Percentiles rank a stretch among this genome's conserved stretches.
phyloP scores from a whole-genome alignment of 371 early-diverging fungal genomes.

The Nematocida parisii region DNA sequence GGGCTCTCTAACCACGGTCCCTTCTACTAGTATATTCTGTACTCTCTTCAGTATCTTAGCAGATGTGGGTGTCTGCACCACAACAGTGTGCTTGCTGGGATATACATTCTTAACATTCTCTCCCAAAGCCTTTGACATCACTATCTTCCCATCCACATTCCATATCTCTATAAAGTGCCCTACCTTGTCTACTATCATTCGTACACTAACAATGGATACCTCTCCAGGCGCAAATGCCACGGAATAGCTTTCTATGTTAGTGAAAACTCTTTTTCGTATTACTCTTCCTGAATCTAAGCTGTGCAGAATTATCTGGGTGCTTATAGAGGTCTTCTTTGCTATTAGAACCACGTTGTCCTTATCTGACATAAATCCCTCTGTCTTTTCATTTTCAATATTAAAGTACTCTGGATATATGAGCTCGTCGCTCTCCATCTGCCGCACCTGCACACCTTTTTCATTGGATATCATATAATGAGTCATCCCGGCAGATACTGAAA shows the following conservation, averaged over 20 bases:
- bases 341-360: conserved; percentile 26
- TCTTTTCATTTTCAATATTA: neutral
- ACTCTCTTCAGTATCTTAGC: conserved; percentile 16
- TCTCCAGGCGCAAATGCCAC: conserved; percentile 5
- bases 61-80: neutral
- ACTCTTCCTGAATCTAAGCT: conserved; percentile 9
- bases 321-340: conserved; percentile 6
- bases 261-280: conserved; percentile 33
- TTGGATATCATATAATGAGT: conserved; percentile 26
- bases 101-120: conserved; percentile 28
- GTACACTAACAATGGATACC: conserved; percentile 15
- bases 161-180: conserved; percentile 40
- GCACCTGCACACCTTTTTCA: neutral
- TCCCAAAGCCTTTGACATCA: conserved; percentile 33
- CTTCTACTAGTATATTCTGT: conserved; percentile 21
- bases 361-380: conserved; percentile 41
- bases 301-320: conserved; percentile 4
- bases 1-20: neutral
- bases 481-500: neutral
- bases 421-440: neutral
- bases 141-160: conserved; percentile 4
- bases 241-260: conserved; percentile 14
- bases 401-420: conserved; percentile 15
- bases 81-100: neutral
- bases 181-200: conserved; percentile 3